Percentiles rank a stretch among this genome's conserved stretches.
Conservation (phyloP, 2,329 filamentous ascomycete species). For the Fusarium irregulare region DNA sequence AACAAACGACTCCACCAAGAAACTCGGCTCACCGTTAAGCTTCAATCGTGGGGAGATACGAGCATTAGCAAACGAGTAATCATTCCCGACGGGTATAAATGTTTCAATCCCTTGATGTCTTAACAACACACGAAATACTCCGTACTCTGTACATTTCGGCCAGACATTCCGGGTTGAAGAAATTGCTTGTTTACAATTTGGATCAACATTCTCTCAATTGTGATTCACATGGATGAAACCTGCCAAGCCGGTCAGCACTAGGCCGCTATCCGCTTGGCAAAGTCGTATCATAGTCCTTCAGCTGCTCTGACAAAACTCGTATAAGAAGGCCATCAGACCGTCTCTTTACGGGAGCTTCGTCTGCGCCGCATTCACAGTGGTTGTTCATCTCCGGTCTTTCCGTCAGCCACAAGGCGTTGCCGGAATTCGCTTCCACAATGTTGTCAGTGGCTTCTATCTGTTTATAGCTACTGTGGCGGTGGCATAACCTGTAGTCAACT, state of each 20-base stretch:
- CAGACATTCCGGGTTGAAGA: neutral
- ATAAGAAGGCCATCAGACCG: neutral
- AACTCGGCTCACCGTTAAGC: neutral
- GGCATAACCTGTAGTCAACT: neutral
- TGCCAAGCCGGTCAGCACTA: conserved; percentile 32
- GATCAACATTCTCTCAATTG: conserved; percentile 7
- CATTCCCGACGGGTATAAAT: conserved; percentile 21
- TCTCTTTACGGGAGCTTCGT: neutral
- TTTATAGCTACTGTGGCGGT: neutral
- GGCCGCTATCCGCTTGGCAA: conserved; percentile 5
- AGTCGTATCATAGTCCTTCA: neutral
- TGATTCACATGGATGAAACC: conserved; percentile 24
- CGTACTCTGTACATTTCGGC: neutral
- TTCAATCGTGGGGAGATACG: neutral
- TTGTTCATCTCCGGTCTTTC: conserved; percentile 5
- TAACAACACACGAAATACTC: neutral
- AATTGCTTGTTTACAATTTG: conserved; percentile 2
- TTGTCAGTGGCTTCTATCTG: neutral
- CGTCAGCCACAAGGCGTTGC: conserved; percentile 10
- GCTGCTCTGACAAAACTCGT: neutral
- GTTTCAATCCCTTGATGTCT: conserved; percentile 8
- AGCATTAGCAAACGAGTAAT: neutral
- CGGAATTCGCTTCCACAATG: neutral
- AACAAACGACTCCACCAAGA: conserved; percentile 2
- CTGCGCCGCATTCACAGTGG: neutral